Base-by-base conservation (phyloP, 768 basidiomycete genomes). In the Lentinula sp. region DNA sequence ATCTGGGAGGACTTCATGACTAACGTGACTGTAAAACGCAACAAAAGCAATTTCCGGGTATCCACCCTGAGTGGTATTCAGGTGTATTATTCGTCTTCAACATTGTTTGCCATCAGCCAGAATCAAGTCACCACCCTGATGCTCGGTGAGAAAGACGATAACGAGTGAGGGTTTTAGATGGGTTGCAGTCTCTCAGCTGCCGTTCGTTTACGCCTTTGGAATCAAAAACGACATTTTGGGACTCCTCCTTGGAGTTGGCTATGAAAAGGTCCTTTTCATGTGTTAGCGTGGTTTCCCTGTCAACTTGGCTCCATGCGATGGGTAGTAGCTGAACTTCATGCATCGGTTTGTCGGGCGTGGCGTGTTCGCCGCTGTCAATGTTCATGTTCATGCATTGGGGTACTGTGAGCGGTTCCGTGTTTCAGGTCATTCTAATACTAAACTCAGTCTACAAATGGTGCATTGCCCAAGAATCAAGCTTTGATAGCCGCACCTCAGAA, bases 181-280 rank as follows among this genome's bases (percentile, higher is more conserved):
- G 21, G 21, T 21, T 21, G 75, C 82, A 11, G 70, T 78, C n/a
- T 80, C 84, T 4, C 88, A 90, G 62, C 63, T 89, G 15, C 89
- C 88, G 0, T 74, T 87, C 57, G 76, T 87, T 21, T 80, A 86
- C 67, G 77, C 79, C 1, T 76, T 90, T 23, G 84, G 82, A 8
- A 80, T 83, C 51, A 92, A 92, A 77, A 89, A 89, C 70, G 89
- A 82, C 66, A 59, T 86, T 16, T 67, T 87, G 15, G 83, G 85
- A 8, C 69, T 76, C 46, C 65, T 88, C 8, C 45, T n/a, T n/a
- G n/a, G n/a, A n/a, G n/a, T n/a, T n/a, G n/a, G n/a, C n/a, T n/a
- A n/a, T n/a, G n/a, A n/a, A n/a, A n/a, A n/a, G n/a, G 53, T 40
- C 35, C 57, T 2, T 32, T 70, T 57, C 15, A 4, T 34, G n/a